phyloP scores from a whole-genome alignment of 192 early-diverging fungal species.

The Backusella parvicylindrica region DNA sequence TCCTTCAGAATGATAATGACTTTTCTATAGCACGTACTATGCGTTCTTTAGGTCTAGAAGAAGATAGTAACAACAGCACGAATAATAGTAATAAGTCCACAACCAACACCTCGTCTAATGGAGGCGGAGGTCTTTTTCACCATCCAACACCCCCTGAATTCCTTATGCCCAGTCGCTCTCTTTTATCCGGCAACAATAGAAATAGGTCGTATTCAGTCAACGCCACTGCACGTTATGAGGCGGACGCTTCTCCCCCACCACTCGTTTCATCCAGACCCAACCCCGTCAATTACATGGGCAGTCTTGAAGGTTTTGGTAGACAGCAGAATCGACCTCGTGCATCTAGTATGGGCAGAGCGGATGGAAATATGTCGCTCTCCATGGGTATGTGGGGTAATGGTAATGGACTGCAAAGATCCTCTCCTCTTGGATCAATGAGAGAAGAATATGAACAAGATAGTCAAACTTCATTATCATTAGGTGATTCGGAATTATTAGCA shows the following conservation, averaged over 20 bases:
- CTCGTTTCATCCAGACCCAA: not conserved
- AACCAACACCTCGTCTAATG: not conserved
- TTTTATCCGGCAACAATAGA: slow-evolving; percentile 20
- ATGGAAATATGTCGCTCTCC: slow-evolving; percentile 12
- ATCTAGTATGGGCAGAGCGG: slow-evolving; percentile 45
- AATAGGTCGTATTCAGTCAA: slow-evolving; percentile 32
- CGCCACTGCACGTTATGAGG: slow-evolving; percentile 21
- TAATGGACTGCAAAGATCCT: not conserved
- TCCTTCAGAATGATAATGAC: slow-evolving; percentile 29
- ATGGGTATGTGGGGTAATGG: not conserved
- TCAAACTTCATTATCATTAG: slow-evolving; percentile 3
- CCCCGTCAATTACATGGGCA: not conserved
- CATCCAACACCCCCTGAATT: slow-evolving; percentile 5
- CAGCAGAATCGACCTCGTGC: slow-evolving; percentile 49
- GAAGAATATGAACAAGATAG: not conserved
- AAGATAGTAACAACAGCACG: not conserved
- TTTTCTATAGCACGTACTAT: slow-evolving; percentile 31
- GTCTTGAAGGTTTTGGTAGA: slow-evolving; percentile 15
- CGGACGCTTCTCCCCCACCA: not conserved
- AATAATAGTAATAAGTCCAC: not conserved
- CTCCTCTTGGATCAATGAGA: slow-evolving; percentile 2
- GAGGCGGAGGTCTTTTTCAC: slow-evolving; percentile 4
- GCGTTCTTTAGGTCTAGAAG: slow-evolving; percentile 32
- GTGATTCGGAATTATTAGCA: slow-evolving; percentile 15
- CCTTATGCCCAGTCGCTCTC: slow-evolving; percentile 14